Evolutionary conservation across 306 rosid genomes (phyloP).

Genomic region (Prosopis cineraria): DNA sequence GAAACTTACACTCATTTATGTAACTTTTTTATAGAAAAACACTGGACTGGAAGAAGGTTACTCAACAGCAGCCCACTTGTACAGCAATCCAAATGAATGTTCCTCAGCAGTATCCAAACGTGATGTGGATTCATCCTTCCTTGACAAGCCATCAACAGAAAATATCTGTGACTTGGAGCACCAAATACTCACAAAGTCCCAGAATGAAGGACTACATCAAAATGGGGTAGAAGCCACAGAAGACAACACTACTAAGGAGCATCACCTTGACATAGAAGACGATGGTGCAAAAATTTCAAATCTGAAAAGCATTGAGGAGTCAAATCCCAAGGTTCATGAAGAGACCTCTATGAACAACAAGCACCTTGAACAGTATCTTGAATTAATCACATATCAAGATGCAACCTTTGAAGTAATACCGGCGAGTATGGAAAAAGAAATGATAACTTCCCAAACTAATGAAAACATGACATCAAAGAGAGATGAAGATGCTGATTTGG

Average conservation of each 20-base stretch:
- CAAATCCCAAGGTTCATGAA: conserved; percentile 16
- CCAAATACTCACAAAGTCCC: conserved; percentile 28
- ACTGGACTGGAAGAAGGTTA: conserved; percentile 31
- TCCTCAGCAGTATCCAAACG: conserved; percentile 13
- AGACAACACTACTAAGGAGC: conserved; percentile 23
- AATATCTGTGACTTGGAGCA: conserved; percentile 14
- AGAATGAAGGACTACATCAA: conserved; percentile 30
- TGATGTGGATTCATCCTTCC: conserved; percentile 27
- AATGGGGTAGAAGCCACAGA: conserved; percentile 12
- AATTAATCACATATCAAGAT: conserved; percentile 35
- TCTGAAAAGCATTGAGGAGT: conserved; percentile 22
- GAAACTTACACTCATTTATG: neutral
- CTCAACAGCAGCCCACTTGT: conserved; percentile 23
- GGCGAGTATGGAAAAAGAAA: conserved; percentile 25
- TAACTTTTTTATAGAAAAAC: conserved; percentile 34
- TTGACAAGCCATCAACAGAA: conserved; percentile 22
- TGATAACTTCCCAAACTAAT: neutral
- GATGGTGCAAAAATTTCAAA: conserved; percentile 5
- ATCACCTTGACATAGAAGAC: neutral
- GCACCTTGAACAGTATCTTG: conserved; percentile 28
- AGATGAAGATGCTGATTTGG: conserved; percentile 19
- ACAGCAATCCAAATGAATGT: conserved; percentile 16
- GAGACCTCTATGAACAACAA: conserved; percentile 16
- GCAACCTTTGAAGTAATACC: conserved; percentile 25
- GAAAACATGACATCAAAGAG: conserved; percentile 13